Conservation (phyloP, 495 filamentous ascomycete species). For the Hyaloscypha bicolor region DNA sequence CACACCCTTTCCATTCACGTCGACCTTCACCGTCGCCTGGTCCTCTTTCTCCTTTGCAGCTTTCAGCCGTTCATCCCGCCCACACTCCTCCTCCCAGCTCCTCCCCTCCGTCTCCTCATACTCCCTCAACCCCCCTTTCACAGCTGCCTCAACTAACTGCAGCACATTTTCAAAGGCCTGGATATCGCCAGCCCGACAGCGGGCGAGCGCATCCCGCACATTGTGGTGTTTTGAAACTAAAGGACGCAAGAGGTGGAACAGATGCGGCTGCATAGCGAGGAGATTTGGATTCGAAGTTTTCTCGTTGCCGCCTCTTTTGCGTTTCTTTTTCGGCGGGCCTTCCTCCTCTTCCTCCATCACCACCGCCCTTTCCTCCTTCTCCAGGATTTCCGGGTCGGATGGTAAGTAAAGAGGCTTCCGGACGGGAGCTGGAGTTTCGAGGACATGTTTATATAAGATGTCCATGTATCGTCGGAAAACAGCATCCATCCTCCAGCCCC, state of each 20-base stretch:
- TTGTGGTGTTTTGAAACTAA: conserved; percentile 76
- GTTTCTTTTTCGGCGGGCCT: conserved; percentile 61
- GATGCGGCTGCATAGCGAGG: conserved; percentile 83
- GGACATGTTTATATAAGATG: conserved; percentile 77
- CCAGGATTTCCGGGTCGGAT: conserved; percentile 51
- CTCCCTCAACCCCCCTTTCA: conserved; percentile 72
- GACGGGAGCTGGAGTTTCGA: conserved; percentile 60
- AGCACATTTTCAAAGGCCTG: conserved; percentile 72
- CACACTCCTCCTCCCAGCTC: conserved; percentile 57
- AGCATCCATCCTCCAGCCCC: conserved; percentile 88
- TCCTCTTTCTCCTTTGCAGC: conserved; percentile 20
- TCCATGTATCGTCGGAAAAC: conserved; percentile 87
- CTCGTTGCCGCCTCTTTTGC: conserved; percentile 52
- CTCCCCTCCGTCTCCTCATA: conserved; percentile 59
- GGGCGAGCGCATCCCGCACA: conserved; percentile 79
- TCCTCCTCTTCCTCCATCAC: conserved; percentile 41
- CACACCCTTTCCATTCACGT: conserved; percentile 14
- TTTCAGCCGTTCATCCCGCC: conserved; percentile 36
- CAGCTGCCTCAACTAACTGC: conserved; percentile 64
- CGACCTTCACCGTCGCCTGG: background rate
- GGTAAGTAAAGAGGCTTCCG: conserved; percentile 75
- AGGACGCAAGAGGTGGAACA: conserved; percentile 88
- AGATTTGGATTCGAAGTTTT: conserved; percentile 60
- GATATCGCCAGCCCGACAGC: conserved; percentile 64
- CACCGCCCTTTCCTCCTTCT: conserved; percentile 35